phyloP scores from a whole-genome alignment of 108 stramenopile species.

The Schizochytrium sp. region DNA sequence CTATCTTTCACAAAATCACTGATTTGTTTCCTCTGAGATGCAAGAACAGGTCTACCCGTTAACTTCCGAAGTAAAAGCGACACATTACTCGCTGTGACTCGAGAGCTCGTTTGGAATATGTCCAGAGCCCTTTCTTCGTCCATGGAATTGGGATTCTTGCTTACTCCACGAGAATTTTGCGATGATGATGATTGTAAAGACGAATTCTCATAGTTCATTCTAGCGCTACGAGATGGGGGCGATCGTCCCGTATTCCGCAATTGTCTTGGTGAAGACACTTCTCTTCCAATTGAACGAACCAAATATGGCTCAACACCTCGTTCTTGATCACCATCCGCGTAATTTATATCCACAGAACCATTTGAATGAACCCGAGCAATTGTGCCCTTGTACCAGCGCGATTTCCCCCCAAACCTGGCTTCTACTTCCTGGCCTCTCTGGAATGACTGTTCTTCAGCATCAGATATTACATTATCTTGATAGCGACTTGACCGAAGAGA shows the following conservation, averaged over 20 bases:
- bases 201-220: too few species aligned
- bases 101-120: background rate
- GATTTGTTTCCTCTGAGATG: constrained; percentile 43
- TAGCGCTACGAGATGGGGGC: background rate
- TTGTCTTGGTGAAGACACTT: constrained; percentile 55
- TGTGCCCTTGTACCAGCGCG: constrained; percentile 68
- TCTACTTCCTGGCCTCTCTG: constrained; percentile 67
- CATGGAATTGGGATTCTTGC: constrained; percentile 13
- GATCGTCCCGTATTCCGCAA: background rate
- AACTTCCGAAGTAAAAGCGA: background rate
- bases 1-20: background rate
- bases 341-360: constrained; percentile 73
- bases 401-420: constrained; percentile 64
- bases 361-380: constrained; percentile 66
- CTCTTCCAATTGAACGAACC: constrained; percentile 20
- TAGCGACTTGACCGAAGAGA: background rate
- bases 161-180: background rate
- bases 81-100: constrained; percentile 53
- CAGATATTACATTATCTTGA: background rate
- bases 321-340: constrained; percentile 69
- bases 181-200: background rate
- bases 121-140: background rate
- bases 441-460: background rate
- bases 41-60: background rate
- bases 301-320: background rate